phyloP scores from a whole-genome alignment of 1,284 basidiomycete genomes.

The Microstroma glucosiphilum region DNA sequence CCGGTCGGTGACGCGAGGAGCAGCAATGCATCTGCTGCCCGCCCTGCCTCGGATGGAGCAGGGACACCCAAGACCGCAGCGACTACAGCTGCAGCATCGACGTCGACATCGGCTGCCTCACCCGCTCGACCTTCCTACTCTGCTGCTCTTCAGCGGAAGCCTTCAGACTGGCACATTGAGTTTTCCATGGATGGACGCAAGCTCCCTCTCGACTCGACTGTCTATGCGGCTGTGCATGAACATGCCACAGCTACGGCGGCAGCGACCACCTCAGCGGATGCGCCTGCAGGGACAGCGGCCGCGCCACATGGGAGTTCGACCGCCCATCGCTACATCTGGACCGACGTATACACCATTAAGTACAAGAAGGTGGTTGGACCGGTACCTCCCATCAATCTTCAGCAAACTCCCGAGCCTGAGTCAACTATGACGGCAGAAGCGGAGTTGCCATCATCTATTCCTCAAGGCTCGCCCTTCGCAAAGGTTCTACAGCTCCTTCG shows the following conservation, averaged over 20 bases:
- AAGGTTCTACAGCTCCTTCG: conserved; percentile 85
- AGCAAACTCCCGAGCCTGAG: conserved; percentile 31
- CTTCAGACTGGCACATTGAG: conserved; percentile 91
- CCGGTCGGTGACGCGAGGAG: conserved; percentile 57
- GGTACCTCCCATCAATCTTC: conserved; percentile 2
- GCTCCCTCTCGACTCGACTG: conserved; percentile 77
- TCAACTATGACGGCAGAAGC: conserved; percentile 14
- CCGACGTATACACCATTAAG: conserved; percentile 79
- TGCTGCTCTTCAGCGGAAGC: conserved; percentile 81
- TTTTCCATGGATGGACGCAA: conserved; percentile 83
- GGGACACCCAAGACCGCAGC: conserved; percentile 12
- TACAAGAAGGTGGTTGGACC: conserved; percentile 72
- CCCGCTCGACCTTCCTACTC: conserved; percentile 67
- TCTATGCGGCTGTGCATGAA: conserved; percentile 90
- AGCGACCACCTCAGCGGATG: background rate
- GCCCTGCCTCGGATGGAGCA: conserved; percentile 37
- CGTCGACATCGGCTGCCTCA: conserved; percentile 16
- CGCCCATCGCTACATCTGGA: conserved; percentile 65
- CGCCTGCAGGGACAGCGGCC: background rate
- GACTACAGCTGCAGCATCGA: conserved; percentile 16
- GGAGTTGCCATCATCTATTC: conserved; percentile 64
- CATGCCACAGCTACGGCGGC: conserved; percentile 58
- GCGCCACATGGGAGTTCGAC: background rate
- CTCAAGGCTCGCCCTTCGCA: conserved; percentile 73
- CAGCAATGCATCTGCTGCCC: conserved; percentile 18